These are phyloP conservation scores for Senna siamea DNA, from an alignment of 306 rosid genomes.

Conservation along the genomic window DNA sequence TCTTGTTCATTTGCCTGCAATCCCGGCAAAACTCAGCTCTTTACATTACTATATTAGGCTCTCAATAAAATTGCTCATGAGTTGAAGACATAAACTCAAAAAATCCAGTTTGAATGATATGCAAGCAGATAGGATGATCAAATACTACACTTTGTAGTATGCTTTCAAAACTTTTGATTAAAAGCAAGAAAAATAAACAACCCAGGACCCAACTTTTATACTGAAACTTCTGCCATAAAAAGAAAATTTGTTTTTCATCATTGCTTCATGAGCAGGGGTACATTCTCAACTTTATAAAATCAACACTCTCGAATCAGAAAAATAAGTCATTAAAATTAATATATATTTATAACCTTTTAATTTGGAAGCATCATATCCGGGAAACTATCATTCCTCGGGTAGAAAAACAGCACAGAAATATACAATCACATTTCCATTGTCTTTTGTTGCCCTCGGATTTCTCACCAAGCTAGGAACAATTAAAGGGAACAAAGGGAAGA, in stretches of 20 bases:
- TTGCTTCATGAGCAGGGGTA: background rate
- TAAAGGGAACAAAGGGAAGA: background rate
- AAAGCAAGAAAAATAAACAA: background rate
- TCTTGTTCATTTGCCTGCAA: slow-evolving; percentile 58
- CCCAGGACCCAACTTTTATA: background rate
- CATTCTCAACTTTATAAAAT: slow-evolving; percentile 1
- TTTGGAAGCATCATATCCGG: background rate
- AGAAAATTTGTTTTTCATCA: background rate
- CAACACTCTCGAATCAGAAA: background rate
- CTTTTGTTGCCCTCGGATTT: slow-evolving; percentile 7
- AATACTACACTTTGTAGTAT: background rate
- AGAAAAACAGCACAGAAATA: background rate
- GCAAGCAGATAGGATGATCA: background rate
- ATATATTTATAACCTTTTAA: background rate
- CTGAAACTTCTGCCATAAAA: background rate
- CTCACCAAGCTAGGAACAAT: slow-evolving; percentile 3
- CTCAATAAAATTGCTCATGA: background rate
- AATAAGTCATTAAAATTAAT: background rate
- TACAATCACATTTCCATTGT: background rate
- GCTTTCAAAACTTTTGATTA: background rate
- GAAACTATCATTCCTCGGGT: background rate
- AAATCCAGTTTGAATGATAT: background rate
- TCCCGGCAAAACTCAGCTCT: slow-evolving; percentile 18
- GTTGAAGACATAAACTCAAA: background rate
- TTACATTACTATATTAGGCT: slow-evolving; percentile 3